A percentile compares a stretch with the other conserved stretches of the same genome.
phyloP scores from a whole-genome alignment of 2,329 filamentous ascomycete genomes.

The Calonectria fujianensis region DNA sequence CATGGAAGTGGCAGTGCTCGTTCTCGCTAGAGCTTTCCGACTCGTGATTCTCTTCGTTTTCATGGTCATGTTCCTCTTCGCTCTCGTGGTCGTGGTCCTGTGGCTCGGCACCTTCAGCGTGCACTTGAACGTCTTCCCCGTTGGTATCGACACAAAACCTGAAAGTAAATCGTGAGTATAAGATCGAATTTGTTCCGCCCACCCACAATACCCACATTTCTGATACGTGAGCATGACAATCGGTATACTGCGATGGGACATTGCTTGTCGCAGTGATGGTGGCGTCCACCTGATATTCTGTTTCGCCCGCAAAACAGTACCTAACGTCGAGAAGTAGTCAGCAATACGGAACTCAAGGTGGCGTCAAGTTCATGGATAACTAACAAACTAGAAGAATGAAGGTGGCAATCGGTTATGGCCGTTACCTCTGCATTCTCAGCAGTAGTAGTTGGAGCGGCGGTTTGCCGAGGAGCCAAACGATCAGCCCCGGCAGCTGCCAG shows the following conservation, averaged over 20 bases:
- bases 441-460: conserved; percentile 55
- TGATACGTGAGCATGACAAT: conserved; percentile 77
- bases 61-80: conserved; percentile 41
- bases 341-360: neutral
- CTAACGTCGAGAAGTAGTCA: conserved; percentile 52
- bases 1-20: conserved; percentile 83
- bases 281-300: conserved; percentile 66
- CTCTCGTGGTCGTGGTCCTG: conserved; percentile 29
- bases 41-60: conserved; percentile 42
- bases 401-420: conserved; percentile 64
- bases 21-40: conserved; percentile 44
- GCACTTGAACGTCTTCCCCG: conserved; percentile 77
- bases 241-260: conserved; percentile 77
- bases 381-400: conserved; percentile 64
- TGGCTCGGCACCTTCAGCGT: conserved; percentile 60
- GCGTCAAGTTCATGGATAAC: conserved; percentile 39
- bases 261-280: conserved; percentile 73
- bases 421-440: conserved; percentile 56
- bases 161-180: conserved; percentile 4
- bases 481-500: conserved; percentile 43
- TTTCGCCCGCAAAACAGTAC: conserved; percentile 65
- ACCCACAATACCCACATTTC: conserved; percentile 68
- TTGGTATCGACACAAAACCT: conserved; percentile 78
- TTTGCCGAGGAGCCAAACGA: conserved; percentile 57
- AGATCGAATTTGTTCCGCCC: neutral